Evolutionary conservation across 805 yeast genomes (phyloP).

Genomic region (Yarrowia bubula): DNA sequence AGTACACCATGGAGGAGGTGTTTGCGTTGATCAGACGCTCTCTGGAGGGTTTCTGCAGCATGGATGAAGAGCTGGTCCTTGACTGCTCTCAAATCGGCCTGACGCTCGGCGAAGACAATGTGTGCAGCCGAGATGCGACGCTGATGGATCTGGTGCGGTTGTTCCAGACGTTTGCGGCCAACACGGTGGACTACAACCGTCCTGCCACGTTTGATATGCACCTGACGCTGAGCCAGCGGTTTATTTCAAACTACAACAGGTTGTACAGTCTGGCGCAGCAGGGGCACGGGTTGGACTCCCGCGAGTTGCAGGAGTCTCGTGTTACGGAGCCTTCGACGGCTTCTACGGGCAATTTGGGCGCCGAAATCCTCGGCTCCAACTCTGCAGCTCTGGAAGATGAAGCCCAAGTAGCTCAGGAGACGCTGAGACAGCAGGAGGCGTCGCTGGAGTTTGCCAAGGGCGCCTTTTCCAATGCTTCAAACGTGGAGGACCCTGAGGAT

Average conservation of each 20-base stretch:
- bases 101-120: slow-evolving; percentile 35
- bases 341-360: neutral
- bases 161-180: slow-evolving; percentile 30
- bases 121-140: slow-evolving; percentile 34
- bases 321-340: neutral
- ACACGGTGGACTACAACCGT: slow-evolving; percentile 26
- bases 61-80: slow-evolving; percentile 33
- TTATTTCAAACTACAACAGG: slow-evolving; percentile 31
- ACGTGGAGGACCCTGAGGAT: neutral
- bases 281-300: slow-evolving; percentile 27
- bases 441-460: slow-evolving; percentile 8
- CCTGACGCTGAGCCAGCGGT: slow-evolving; percentile 28
- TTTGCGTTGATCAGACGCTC: slow-evolving; percentile 29
- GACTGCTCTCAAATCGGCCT: slow-evolving; percentile 33
- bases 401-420: neutral
- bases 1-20: slow-evolving; percentile 31
- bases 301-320: neutral
- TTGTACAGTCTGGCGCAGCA: slow-evolving; percentile 28
- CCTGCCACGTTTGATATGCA: slow-evolving; percentile 28
- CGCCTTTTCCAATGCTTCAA: neutral
- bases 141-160: slow-evolving; percentile 33
- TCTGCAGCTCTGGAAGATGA: slow-evolving; percentile 18
- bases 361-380: neutral
- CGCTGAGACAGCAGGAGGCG: slow-evolving; percentile 4
- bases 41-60: slow-evolving; percentile 14